Base-by-base conservation (phyloP, 768 basidiomycete genomes). In the Boletus rufocinnamomeus region DNA sequence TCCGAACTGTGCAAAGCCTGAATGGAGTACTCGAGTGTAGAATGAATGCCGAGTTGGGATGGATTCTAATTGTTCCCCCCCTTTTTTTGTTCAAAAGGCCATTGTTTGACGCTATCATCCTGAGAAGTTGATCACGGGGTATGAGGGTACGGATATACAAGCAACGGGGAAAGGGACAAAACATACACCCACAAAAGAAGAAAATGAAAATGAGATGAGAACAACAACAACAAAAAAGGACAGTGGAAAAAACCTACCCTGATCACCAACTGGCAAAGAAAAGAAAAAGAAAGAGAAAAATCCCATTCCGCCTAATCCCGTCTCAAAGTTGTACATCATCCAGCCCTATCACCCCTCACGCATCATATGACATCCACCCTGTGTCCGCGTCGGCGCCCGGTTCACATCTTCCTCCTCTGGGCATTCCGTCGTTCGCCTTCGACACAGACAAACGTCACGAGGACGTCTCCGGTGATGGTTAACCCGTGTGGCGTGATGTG, bases 401-500 rank as follows among this genome's bases (percentile, higher is more conserved):
- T 23, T 43, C 35, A 61, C 25, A 53, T 30, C 38, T 43, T 66
- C 40, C 55, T 64, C 63, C 63, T 73, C 35, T 69, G 63, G 0
- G 71, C 46, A 35, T 72, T 67, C 44, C 72, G 66, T 30, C 72
- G 67, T 54, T 72, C 72, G 54, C 72, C 72, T 58, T 72, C 73
- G 51, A 72, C 73, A 17, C 60, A 71, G 58, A 72, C 65, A 19
- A 72, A 72, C 7, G 73, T 68, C 27, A 73, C 56, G 47, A 72
- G 64, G n/a, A 74, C 73, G 40, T 72, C 72, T 19, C 60, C 67
- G 10, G 68, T 64, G 50, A 72, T 74, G 23, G 72, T 72, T 10
- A 72, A 37, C 0, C 71, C 72, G 40, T 72, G 72, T 17, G 72
- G 72, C 6, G 72, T 74, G 58, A 72, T 60, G 60, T 72, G 72